Evolutionary conservation across 106 monocot genomes (phyloP).

Genomic region (Xerophyta viscosa): DNA sequence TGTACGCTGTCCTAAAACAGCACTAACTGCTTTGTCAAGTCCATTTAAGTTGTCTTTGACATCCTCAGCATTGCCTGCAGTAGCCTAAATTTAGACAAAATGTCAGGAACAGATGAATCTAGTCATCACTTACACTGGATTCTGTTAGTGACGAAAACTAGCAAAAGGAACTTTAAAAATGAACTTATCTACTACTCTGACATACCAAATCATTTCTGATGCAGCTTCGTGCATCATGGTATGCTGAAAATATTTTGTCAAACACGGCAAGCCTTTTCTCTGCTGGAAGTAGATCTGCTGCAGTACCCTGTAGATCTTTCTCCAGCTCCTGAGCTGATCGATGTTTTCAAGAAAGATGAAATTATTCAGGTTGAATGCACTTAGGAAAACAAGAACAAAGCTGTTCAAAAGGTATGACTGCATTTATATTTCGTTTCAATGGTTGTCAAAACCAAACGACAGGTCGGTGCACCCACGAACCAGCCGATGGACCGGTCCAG

Average conservation of each 20-base stretch:
- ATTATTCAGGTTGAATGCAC: background rate
- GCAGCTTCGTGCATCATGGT: constrained; percentile 92
- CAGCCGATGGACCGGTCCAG: too few relatives aligned
- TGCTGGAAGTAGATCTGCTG: constrained; percentile 50
- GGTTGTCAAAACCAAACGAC: too few relatives aligned
- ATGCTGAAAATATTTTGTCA: constrained; percentile 98
- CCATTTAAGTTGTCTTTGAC: constrained; percentile 97
- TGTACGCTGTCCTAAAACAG: constrained; percentile 85
- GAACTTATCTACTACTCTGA: background rate
- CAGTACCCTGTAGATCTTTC: constrained; percentile 69
- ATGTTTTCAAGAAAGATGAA: constrained; percentile 20
- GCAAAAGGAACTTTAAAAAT: too few relatives aligned
- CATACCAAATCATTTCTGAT: constrained; percentile 92
- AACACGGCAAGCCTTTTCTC: constrained; percentile 84
- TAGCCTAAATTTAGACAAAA: constrained; percentile 42
- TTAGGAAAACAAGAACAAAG: background rate
- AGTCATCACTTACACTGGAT: too few relatives aligned
- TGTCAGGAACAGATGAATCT: too few relatives aligned
- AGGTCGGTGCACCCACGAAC: too few relatives aligned
- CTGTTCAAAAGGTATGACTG: too few relatives aligned
- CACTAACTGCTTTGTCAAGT: constrained; percentile 96
- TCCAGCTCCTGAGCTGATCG: constrained; percentile 98
- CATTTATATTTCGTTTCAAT: too few relatives aligned
- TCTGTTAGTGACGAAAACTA: too few relatives aligned
- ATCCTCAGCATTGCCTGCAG: constrained; percentile 80